A percentile compares a stretch with the other conserved stretches of the same genome.
phyloP scores from a whole-genome alignment of 805 yeast genomes.

The Myxozyma mucilagina region DNA sequence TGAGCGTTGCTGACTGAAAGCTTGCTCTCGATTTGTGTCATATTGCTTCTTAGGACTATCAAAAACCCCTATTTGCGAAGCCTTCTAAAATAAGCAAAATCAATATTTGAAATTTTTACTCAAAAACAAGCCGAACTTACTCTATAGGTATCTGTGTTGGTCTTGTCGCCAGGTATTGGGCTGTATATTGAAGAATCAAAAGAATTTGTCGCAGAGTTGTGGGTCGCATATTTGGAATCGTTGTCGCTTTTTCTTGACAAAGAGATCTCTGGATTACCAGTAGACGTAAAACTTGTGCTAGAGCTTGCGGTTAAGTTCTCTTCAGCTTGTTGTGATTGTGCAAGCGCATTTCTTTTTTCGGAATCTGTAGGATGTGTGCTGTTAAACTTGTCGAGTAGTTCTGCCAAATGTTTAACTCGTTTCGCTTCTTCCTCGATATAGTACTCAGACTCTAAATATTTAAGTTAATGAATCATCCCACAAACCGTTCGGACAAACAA shows the following conservation, averaged over 20 bases:
- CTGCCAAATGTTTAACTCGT: slow-evolving; percentile 17
- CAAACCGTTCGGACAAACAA: not conserved
- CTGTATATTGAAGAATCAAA: not conserved
- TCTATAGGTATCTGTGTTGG: not conserved
- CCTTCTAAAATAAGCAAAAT: no score
- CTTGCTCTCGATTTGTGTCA: no score
- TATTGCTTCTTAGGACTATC: no score
- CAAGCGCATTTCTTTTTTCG: not conserved
- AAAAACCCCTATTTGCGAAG: no score
- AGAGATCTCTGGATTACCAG: not conserved
- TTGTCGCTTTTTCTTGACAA: not conserved
- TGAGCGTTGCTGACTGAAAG: no score
- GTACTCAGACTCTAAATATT: not conserved
- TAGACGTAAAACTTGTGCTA: not conserved
- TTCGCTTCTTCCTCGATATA: not conserved
- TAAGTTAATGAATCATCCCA: no score
- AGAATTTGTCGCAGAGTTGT: not conserved
- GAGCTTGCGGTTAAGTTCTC: not conserved
- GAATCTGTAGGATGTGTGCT: slow-evolving; percentile 1
- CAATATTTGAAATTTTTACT: not conserved
- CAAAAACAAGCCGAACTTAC: not conserved
- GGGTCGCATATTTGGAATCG: not conserved
- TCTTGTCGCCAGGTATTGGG: not conserved
- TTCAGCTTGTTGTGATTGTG: not conserved
- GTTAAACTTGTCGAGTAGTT: slow-evolving; percentile 22